Evolutionary conservation across 2,329 filamentous ascomycete species (phyloP).

Genomic region (Diaporthe ilicicola): DNA sequence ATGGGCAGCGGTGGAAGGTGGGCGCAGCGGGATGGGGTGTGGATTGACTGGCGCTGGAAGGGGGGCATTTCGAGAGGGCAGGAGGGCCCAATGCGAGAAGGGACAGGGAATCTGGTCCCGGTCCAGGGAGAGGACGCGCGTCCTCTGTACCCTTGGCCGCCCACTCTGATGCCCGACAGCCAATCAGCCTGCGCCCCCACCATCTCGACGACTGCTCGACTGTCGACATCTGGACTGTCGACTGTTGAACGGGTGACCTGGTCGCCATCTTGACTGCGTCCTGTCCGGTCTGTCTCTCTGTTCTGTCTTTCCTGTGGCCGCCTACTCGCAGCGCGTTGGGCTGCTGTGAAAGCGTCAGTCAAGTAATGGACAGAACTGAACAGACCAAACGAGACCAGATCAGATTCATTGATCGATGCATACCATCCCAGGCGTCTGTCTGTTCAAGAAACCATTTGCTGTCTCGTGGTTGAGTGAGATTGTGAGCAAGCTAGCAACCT

Average conservation of each 20-base stretch:
- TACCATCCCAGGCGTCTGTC: too few species aligned
- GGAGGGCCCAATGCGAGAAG: constrained; percentile 1
- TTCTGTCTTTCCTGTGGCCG: not conserved
- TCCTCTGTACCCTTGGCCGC: constrained; percentile 14
- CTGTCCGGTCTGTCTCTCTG: not conserved
- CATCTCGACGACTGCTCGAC: not conserved
- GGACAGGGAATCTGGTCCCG: constrained; percentile 8
- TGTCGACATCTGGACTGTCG: not conserved
- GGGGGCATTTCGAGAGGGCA: not conserved
- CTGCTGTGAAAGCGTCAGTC: too few species aligned
- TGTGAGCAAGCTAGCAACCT: not conserved
- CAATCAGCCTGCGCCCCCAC: constrained; percentile 16
- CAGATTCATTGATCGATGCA: too few species aligned
- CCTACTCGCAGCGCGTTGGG: too few species aligned
- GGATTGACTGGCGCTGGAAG: not conserved
- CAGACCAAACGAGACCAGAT: too few species aligned
- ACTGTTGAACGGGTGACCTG: too few species aligned
- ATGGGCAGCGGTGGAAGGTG: not conserved
- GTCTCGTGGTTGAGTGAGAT: not conserved
- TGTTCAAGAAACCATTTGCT: not conserved
- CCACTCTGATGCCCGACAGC: constrained; percentile 18
- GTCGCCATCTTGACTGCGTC: not conserved
- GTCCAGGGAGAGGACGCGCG: constrained; percentile 21
- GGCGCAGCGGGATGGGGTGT: not conserved
- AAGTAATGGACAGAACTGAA: too few species aligned